A percentile compares a stretch with the other conserved stretches of the same genome.
Conservation (phyloP, 306 rosid genomes). For the Vigna nakashimae region DNA sequence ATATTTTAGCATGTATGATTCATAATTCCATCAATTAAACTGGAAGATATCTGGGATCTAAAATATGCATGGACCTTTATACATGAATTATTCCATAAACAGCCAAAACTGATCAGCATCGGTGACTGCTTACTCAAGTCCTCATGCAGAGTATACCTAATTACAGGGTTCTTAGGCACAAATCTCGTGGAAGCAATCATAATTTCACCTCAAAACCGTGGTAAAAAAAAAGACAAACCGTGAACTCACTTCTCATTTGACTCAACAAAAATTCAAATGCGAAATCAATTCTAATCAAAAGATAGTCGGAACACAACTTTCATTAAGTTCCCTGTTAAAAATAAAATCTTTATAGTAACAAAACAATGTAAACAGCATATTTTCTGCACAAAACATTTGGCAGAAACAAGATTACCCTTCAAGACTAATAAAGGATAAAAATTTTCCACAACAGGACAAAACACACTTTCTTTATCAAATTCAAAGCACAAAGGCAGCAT, state of each 20-base stretch:
- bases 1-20: constrained; percentile 1
- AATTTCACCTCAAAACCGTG: constrained; percentile 14
- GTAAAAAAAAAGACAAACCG: background rate
- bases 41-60: background rate
- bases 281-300: constrained; percentile 7
- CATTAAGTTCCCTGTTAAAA: constrained; percentile 11
- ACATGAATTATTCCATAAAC: constrained; percentile 13
- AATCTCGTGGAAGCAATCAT: background rate
- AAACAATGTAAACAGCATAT: constrained; percentile 6
- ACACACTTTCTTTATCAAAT: constrained; percentile 30
- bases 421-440: constrained; percentile 14
- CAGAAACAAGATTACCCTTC: constrained; percentile 5
- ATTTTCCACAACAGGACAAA: constrained; percentile 3
- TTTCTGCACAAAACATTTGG: background rate
- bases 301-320: background rate
- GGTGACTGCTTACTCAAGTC: background rate
- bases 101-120: constrained; percentile 16
- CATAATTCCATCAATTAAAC: background rate
- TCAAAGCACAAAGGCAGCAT: constrained; percentile 23
- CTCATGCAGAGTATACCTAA: constrained; percentile 12
- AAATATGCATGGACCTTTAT: constrained; percentile 10
- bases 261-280: constrained; percentile 22
- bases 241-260: background rate
- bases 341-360: background rate
- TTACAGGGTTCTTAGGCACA: constrained; percentile 18